Evolutionary conservation across 1,139 yeast genomes (phyloP).

Genomic region (Candida sp.): DNA sequence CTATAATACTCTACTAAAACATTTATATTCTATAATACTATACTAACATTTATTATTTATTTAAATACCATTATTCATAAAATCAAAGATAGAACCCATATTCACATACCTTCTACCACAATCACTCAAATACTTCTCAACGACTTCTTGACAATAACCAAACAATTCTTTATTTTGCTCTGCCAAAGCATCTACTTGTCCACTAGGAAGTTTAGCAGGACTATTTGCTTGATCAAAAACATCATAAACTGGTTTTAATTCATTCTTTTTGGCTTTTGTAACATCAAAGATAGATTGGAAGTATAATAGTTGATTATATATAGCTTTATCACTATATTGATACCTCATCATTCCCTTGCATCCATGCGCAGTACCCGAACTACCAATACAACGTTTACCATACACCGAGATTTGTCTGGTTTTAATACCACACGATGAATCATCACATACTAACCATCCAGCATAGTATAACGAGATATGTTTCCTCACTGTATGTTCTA

Average conservation of each 20-base stretch:
- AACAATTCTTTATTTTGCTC: constrained; percentile 77
- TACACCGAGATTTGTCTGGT: constrained; percentile 90
- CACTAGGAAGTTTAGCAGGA: constrained; percentile 41
- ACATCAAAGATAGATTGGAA: constrained; percentile 78
- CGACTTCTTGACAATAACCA: constrained; percentile 54
- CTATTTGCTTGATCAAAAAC: constrained; percentile 23
- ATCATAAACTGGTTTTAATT: constrained; percentile 47
- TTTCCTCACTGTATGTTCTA: constrained; percentile 66
- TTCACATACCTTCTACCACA: constrained; percentile 93
- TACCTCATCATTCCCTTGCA: constrained; percentile 87
- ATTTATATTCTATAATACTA: not conserved
- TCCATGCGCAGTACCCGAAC: constrained; percentile 55
- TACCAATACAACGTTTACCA: constrained; percentile 80
- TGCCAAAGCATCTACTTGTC: constrained; percentile 67
- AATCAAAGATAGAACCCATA: constrained; percentile 77
- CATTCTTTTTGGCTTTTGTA: constrained; percentile 64
- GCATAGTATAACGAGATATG: constrained; percentile 78
- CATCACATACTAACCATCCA: constrained; percentile 85
- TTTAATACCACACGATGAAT: constrained; percentile 71
- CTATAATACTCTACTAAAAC: not conserved
- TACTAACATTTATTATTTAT: not conserved
- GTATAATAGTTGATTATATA: constrained; percentile 85
- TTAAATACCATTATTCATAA: constrained; percentile 24
- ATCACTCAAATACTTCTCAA: constrained; percentile 70
- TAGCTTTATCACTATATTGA: constrained; percentile 71